Percentiles rank a stretch among this genome's conserved stretches.
These are phyloP conservation scores for Pseudogymnoascus sp. DNA, from an alignment of 2,329 filamentous ascomycete genomes.

Conservation along the genomic window DNA sequence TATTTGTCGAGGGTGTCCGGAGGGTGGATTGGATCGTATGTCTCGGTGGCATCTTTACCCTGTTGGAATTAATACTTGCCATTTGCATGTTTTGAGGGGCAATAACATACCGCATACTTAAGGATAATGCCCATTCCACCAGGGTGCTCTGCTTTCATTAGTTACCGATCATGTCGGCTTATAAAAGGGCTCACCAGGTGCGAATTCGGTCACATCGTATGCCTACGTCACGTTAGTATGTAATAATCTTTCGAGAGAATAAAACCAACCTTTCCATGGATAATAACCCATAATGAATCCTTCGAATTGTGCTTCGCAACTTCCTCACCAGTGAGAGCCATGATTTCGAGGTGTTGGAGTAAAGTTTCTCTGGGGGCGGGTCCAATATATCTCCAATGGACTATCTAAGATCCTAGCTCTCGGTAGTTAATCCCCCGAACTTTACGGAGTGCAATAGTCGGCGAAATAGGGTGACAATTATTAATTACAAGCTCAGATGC, in stretches of 20 bases:
- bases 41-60: conserved; percentile 87
- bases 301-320: conserved; percentile 67
- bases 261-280: conserved; percentile 48
- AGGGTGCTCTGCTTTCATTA: conserved; percentile 57
- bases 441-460: background rate
- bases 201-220: conserved; percentile 83
- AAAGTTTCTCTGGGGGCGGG: background rate
- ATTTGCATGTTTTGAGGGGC: background rate
- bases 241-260: conserved; percentile 10
- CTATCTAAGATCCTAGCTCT: background rate
- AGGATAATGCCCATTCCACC: conserved; percentile 89
- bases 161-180: conserved; percentile 12
- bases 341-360: conserved; percentile 10
- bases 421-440: background rate
- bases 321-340: conserved; percentile 42
- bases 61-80: conserved; percentile 9
- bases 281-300: conserved; percentile 86
- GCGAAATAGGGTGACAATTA: background rate
- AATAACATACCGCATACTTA: conserved; percentile 64
- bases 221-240: conserved; percentile 53
- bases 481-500: background rate
- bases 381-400: background rate
- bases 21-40: conserved; percentile 84
- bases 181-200: conserved; percentile 49
- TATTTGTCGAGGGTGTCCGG: conserved; percentile 82